Percentiles rank a stretch among this genome's conserved stretches.
Conservation (phyloP, 148 eudicot genomes). For the Arctostaphylos glauca region DNA sequence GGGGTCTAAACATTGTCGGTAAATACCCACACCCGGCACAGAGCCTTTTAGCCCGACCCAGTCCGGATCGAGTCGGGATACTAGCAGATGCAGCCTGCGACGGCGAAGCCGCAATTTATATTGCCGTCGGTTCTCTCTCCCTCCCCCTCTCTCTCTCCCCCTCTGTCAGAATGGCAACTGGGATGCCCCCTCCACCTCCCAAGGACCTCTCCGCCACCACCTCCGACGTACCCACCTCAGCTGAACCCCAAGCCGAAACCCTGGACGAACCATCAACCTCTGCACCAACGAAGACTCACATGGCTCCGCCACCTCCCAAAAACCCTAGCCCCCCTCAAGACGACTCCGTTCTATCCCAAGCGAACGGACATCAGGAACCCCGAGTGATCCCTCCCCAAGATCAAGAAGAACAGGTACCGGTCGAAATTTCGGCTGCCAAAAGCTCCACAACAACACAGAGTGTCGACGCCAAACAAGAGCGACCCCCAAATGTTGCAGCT, state of each 20-base stretch:
- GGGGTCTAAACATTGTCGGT: no score
- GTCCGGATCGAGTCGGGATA: no score
- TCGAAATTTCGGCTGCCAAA: not conserved
- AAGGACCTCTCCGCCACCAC: slow-evolving; percentile 18
- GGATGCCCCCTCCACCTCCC: slow-evolving; percentile 54
- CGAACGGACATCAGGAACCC: slow-evolving; percentile 9
- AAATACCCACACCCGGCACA: no score
- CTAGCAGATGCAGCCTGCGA: no score
- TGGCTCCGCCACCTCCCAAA: slow-evolving; percentile 48
- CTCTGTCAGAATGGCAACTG: slow-evolving; percentile 37
- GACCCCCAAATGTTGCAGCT: slow-evolving; percentile 22
- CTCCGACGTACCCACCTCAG: slow-evolving; percentile 18
- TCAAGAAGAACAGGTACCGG: not conserved
- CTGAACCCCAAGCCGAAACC: slow-evolving; percentile 25
- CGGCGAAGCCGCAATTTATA: no score
- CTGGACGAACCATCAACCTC: slow-evolving; percentile 15
- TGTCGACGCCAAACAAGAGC: slow-evolving; percentile 25
- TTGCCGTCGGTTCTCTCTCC: not conserved
- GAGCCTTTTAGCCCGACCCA: no score
- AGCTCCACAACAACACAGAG: not conserved
- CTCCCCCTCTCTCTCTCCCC: not conserved
- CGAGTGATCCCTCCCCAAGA: not conserved
- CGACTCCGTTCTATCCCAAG: slow-evolving; percentile 14
- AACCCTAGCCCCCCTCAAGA: slow-evolving; percentile 29
- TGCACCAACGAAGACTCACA: slow-evolving; percentile 17